Base-by-base conservation (phyloP, 2,329 filamentous ascomycete species). In the Epichloe elymi region DNA sequence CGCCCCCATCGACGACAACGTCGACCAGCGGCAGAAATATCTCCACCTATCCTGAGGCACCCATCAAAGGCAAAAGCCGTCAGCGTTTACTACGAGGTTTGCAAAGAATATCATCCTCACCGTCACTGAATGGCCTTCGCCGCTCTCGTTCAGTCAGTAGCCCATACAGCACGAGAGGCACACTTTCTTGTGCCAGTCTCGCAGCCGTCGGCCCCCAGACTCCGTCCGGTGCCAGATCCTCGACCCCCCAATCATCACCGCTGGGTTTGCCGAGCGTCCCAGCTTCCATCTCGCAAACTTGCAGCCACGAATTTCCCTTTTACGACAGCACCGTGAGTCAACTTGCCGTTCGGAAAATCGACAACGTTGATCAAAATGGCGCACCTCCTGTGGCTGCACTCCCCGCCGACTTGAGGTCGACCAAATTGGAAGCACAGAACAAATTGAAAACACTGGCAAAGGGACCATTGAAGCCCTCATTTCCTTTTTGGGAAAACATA, bases 61-160 rank as follows among this genome's bases (percentile, higher is more conserved):
- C 61, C 46, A 44, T 56, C 26, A 88, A 84, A 66, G 72, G 78
- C 51, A 88, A 83, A 64, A 78, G 80, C 49, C 79, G 85, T 45
- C 80, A 83, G 59, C 80, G 83, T 53, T 67, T 95, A 36, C 71
- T 94, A 17, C 81, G 82, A 55, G 80, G 83, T 35, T 75, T 95
- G 46, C 84, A 91, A 55, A 83, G 87, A 52, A 91, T 94, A 61
- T 83, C 86, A 11, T 95, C 88, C 0, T 88, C 84, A 6, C 83
- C 86, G 1, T 86, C 85, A 15, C 70, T 95, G 48, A 73, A 77
- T 40, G 78, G 78, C 52, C 66, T 82, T 50, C 76, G 80, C 51
- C 79, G 85, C 53, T 71, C 80, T 26, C 76, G 82, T 51, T 83
- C 87, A 6, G 76, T 79, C 52, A 83, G 79, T 60, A 85, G 84